A percentile compares a stretch with the other conserved stretches of the same genome.
phyloP scores from a whole-genome alignment of 129 eudicot genomes.

The Ambrosia artemisiifolia region DNA sequence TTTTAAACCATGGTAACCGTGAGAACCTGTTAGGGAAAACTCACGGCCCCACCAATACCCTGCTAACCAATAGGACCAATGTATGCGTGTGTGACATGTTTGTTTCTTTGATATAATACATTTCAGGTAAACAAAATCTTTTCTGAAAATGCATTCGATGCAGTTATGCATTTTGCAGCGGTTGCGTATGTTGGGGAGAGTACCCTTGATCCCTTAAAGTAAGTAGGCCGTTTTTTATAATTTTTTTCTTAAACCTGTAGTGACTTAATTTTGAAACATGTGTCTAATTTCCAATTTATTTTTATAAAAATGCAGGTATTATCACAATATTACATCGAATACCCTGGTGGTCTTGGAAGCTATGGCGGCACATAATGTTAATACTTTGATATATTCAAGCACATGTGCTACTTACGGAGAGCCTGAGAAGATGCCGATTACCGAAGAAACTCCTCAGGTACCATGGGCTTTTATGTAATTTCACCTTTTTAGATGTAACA shows the following conservation, averaged over 20 bases:
- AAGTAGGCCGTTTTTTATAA: constrained; percentile 7
- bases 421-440: constrained; percentile 90
- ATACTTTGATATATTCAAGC: constrained; percentile 76
- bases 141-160: constrained; percentile 82
- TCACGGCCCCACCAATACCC: neutral
- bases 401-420: constrained; percentile 96
- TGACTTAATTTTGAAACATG: neutral
- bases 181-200: constrained; percentile 97
- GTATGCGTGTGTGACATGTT: neutral
- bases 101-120: constrained; percentile 29
- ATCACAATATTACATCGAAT: constrained; percentile 89
- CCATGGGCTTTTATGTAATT: constrained; percentile 2
- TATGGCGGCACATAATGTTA: constrained; percentile 63
- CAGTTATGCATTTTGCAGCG: constrained; percentile 94
- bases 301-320: constrained; percentile 48
- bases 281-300: neutral
- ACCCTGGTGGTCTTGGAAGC: constrained; percentile 77
- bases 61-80: neutral
- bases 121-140: constrained; percentile 66
- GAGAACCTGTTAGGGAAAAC: neutral
- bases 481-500: neutral
- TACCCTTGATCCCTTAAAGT: constrained; percentile 81
- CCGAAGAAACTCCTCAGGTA: constrained; percentile 93
- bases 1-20: neutral
- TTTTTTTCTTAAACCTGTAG: neutral